Evolutionary conservation across 2,329 filamentous ascomycete genomes (phyloP).

Genomic region (Cladophialophora carrionii): DNA sequence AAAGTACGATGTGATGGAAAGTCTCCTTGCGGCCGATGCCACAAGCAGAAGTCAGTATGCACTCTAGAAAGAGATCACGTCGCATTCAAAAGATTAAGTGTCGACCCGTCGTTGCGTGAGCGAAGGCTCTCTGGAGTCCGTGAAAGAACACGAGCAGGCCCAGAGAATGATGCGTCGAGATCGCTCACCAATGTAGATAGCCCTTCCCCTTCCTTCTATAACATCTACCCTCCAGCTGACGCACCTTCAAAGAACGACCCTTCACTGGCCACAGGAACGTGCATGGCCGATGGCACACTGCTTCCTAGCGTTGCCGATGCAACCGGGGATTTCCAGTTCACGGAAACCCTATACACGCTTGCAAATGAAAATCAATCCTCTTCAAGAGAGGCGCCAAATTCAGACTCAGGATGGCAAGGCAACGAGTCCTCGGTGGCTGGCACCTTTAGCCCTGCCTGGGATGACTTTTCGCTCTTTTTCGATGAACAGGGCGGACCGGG

Average conservation of each 20-base stretch:
- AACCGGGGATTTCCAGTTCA: background rate
- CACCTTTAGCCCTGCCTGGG: constrained; percentile 7
- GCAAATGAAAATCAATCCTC: background rate
- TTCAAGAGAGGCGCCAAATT: background rate
- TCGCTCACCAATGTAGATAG: background rate
- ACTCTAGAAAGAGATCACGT: background rate
- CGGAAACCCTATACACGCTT: background rate
- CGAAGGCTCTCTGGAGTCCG: background rate
- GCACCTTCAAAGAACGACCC: background rate
- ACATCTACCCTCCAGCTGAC: background rate
- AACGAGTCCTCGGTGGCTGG: constrained; percentile 8
- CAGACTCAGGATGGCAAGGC: background rate
- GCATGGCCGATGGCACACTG: background rate
- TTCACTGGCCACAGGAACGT: background rate
- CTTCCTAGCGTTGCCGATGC: background rate
- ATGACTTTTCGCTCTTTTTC: constrained; percentile 12
- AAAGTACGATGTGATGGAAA: constrained; percentile 14
- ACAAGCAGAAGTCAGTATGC: background rate
- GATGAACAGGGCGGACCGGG: constrained; percentile 10
- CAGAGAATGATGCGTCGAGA: background rate
- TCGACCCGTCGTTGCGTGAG: background rate
- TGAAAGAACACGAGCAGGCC: background rate
- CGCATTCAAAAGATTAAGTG: background rate
- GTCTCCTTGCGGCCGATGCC: constrained; percentile 10
- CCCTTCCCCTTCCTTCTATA: background rate